Percentiles rank a stretch among this genome's conserved stretches.
phyloP scores from a whole-genome alignment of 2,329 filamentous ascomycete genomes.

The Leptographium radiaticola region DNA sequence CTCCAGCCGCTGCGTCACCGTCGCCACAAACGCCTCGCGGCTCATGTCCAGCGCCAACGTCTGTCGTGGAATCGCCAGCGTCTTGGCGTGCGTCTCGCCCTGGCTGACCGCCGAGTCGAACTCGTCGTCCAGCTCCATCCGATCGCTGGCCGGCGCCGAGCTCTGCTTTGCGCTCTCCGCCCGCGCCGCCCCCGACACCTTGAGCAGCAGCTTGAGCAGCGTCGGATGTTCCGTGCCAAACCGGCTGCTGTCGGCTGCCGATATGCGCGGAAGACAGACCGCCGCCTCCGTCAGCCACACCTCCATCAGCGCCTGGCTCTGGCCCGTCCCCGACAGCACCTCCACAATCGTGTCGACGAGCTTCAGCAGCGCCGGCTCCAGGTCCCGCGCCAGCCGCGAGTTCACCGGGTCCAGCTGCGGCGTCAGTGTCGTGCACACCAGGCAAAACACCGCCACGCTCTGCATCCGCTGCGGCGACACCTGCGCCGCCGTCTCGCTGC shows the following conservation, averaged over 20 bases:
- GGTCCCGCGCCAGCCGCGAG: constrained; percentile 32
- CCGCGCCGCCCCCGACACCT: constrained; percentile 22
- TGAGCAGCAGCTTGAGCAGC: constrained; percentile 30
- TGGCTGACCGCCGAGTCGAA: constrained; percentile 48
- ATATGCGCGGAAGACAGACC: constrained; percentile 32
- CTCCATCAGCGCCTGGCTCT: constrained; percentile 32
- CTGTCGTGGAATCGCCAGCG: constrained; percentile 31
- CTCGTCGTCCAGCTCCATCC: constrained; percentile 55
- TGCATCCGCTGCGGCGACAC: constrained; percentile 39
- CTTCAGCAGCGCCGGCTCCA: constrained; percentile 28
- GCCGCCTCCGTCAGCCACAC: constrained; percentile 31
- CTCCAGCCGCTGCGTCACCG: constrained; percentile 31
- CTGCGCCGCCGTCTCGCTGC: constrained; percentile 30
- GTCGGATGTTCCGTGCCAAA: constrained; percentile 25
- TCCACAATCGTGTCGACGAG: constrained; percentile 28
- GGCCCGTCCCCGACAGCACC: constrained; percentile 27
- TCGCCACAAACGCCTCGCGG: constrained; percentile 31
- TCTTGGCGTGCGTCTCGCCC: constrained; percentile 23
- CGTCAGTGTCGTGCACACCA: constrained; percentile 31
- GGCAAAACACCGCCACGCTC: constrained; percentile 35
- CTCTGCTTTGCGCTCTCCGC: constrained; percentile 20
- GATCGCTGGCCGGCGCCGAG: constrained; percentile 28
- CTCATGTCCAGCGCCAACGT: constrained; percentile 29
- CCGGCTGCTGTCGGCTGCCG: constrained; percentile 21
- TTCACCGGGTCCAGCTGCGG: constrained; percentile 34